phyloP scores from a whole-genome alignment of 2,329 filamentous ascomycete species.

The Cordyceps militaris region DNA sequence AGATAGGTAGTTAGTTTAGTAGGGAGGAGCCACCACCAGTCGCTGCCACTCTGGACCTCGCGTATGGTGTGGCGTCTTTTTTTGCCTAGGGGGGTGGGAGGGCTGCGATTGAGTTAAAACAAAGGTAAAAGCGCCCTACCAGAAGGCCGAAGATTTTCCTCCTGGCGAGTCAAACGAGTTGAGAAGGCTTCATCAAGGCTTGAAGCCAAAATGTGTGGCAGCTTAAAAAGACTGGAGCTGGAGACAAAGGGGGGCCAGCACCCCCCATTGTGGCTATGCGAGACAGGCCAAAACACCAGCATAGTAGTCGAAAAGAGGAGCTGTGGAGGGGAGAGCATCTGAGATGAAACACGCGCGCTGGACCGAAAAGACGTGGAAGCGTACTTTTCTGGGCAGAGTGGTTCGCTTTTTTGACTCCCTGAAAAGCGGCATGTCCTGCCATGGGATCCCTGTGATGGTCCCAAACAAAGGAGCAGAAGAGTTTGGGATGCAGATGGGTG shows the following conservation, averaged over 20 bases:
- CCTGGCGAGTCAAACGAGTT: neutral
- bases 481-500: neutral
- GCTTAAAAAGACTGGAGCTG: neutral
- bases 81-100: neutral
- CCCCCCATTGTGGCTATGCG: slow-evolving; percentile 9
- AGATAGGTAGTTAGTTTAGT: no score
- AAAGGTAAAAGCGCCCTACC: neutral
- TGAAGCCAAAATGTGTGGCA: neutral
- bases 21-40: no score
- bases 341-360: slow-evolving; percentile 7
- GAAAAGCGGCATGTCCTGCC: neutral
- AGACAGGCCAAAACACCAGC: slow-evolving; percentile 3
- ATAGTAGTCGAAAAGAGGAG: neutral
- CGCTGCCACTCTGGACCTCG: neutral
- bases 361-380: neutral
- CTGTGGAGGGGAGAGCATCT: neutral
- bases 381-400: neutral
- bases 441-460: neutral
- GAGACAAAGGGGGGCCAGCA: neutral
- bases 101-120: neutral
- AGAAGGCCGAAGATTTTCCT: neutral
- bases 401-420: neutral
- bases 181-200: no score
- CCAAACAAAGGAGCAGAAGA: neutral
- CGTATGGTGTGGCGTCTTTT: neutral